phyloP scores from a whole-genome alignment of 257 asterid genomes.

The Solanum chilense region DNA sequence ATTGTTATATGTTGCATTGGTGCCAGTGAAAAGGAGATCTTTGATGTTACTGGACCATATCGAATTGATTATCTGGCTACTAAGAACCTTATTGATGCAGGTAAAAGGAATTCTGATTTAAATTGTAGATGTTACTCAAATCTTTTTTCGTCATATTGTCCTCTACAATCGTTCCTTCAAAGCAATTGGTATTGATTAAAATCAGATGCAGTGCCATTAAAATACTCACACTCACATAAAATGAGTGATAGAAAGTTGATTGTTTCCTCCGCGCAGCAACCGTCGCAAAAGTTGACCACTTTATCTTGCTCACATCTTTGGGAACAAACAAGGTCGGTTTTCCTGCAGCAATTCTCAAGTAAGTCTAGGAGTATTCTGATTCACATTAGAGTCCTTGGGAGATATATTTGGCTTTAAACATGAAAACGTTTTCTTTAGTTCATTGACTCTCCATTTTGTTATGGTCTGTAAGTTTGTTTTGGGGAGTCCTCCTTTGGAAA shows the following conservation, averaged over 20 bases:
- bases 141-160: background rate
- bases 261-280: constrained; percentile 44
- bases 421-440: background rate
- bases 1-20: constrained; percentile 89
- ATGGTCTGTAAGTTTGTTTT: constrained; percentile 51
- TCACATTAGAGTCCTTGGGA: background rate
- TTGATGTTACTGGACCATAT: constrained; percentile 82
- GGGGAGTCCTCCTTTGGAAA: constrained; percentile 94
- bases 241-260: background rate
- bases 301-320: constrained; percentile 84
- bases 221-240: background rate
- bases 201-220: background rate
- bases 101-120: constrained; percentile 17
- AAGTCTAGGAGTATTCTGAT: constrained; percentile 11
- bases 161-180: background rate
- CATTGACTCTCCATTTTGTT: constrained; percentile 4
- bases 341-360: constrained; percentile 96
- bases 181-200: background rate
- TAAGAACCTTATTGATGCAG: constrained; percentile 84
- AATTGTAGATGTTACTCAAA: background rate
- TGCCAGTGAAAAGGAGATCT: constrained; percentile 90
- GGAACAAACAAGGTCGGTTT: constrained; percentile 93
- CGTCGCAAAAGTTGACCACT: constrained; percentile 59
- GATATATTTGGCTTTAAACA: background rate
- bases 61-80: constrained; percentile 85